Conservation (phyloP, 179 eudicot species). For the Monotropa hypopitys region DNA sequence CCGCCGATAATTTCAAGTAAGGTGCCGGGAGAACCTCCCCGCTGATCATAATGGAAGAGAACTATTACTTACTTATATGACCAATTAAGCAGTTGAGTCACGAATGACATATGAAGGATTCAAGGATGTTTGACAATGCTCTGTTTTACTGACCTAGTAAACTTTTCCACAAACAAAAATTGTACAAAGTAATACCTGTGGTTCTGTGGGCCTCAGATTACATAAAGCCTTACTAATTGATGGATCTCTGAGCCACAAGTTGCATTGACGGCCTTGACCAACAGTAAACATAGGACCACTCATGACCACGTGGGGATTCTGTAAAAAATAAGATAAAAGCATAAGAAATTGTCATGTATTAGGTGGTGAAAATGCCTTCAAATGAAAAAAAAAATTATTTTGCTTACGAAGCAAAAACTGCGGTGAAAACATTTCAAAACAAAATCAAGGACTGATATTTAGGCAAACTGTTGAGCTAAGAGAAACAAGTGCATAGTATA, state of each 20-base stretch:
- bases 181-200: slow-evolving; percentile 18
- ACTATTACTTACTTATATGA: neutral
- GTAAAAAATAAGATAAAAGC: slow-evolving; percentile 9
- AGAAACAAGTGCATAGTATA: neutral
- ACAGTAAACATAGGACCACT: slow-evolving; percentile 50
- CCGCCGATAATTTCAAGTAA: slow-evolving; percentile 55
- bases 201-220: slow-evolving; percentile 53
- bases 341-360: neutral
- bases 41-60: slow-evolving; percentile 16
- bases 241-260: slow-evolving; percentile 57
- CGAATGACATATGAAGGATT: neutral
- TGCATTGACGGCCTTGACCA: slow-evolving; percentile 74
- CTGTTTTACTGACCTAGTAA: neutral
- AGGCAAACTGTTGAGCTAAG: neutral
- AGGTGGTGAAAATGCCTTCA: neutral
- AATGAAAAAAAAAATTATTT: neutral
- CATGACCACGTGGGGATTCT: slow-evolving; percentile 62
- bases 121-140: too few relatives aligned
- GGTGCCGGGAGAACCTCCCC: slow-evolving; percentile 35
- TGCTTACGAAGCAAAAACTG: neutral
- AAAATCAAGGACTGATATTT: neutral
- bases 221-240: slow-evolving; percentile 63
- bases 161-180: neutral
- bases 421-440: neutral
- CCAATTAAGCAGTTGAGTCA: neutral